Evolutionary conservation across 2,329 filamentous ascomycete species (phyloP).

Genomic region (Aaosphaeria pasadenensis): DNA sequence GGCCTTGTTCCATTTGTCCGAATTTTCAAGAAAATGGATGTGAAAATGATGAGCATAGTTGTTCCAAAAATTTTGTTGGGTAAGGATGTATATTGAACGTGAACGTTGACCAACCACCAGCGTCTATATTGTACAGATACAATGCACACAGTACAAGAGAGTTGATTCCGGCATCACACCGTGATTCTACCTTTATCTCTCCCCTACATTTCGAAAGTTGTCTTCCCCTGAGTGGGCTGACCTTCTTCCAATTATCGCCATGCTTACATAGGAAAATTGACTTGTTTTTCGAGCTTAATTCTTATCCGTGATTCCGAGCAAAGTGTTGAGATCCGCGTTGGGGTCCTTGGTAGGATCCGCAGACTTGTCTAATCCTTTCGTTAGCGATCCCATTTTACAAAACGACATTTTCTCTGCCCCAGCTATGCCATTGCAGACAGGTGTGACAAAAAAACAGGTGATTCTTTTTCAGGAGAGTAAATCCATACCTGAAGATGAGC

Average conservation of each 20-base stretch:
- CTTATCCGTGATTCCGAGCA: conserved; percentile 36
- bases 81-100: conserved; percentile 33
- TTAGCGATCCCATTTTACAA: background rate
- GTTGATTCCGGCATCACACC: conserved; percentile 9
- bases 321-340: conserved; percentile 87
- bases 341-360: conserved; percentile 66
- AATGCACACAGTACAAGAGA: conserved; percentile 38
- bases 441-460: conserved; percentile 19
- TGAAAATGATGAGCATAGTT: background rate
- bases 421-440: background rate
- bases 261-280: conserved; percentile 15
- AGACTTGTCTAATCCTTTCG: background rate
- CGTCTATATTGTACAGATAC: conserved; percentile 42
- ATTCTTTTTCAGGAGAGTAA: conserved; percentile 47
- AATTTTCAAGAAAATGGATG: background rate
- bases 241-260: conserved; percentile 11
- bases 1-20: no score
- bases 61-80: background rate
- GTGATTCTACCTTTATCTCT: background rate
- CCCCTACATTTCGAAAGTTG: conserved; percentile 7
- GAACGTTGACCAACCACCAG: conserved; percentile 18
- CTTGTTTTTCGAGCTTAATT: conserved; percentile 19
- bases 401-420: background rate
- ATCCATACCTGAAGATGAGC: conserved; percentile 27
- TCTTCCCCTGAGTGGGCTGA: no score